Percentiles rank a stretch among this genome's conserved stretches.
phyloP scores from a whole-genome alignment of 164 flowering plant species.

The Buxus sempervirens region DNA sequence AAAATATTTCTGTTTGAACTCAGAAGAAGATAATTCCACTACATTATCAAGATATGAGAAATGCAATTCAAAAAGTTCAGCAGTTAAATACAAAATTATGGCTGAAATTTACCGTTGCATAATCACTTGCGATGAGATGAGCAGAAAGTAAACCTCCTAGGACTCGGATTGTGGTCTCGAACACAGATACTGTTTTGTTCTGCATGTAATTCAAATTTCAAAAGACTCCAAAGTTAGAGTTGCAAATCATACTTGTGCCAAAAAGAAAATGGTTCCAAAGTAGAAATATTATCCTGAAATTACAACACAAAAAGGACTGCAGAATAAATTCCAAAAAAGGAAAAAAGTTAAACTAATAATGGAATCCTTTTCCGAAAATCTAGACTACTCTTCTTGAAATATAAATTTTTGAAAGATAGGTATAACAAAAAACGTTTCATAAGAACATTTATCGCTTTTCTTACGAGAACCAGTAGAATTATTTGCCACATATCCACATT shows the following conservation, averaged over 20 bases:
- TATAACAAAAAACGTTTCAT: too few relatives aligned
- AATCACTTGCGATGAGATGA: slow-evolving; percentile 95
- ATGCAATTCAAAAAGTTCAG: background rate
- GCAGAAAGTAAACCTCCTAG: slow-evolving; percentile 97
- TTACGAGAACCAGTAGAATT: too few relatives aligned
- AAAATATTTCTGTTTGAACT: background rate
- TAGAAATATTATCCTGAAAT: background rate
- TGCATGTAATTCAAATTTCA: slow-evolving; percentile 39
- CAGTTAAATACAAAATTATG: background rate
- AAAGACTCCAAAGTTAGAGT: background rate
- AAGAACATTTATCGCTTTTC: too few relatives aligned
- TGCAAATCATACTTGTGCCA: background rate
- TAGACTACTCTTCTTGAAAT: too few relatives aligned
- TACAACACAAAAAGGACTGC: background rate
- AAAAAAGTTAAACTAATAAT: too few relatives aligned
- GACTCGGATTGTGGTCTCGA: slow-evolving; percentile 89
- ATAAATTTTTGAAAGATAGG: too few relatives aligned
- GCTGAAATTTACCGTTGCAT: slow-evolving; percentile 61
- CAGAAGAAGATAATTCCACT: background rate
- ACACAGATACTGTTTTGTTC: slow-evolving; percentile 96
- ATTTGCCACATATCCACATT: too few relatives aligned
- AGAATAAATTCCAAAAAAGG: background rate
- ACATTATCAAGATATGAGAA: background rate
- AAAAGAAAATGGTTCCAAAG: too few relatives aligned
- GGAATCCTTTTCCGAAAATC: too few relatives aligned